Percentiles rank a stretch among this genome's conserved stretches.
Conservation (phyloP, 2,329 filamentous ascomycete species). For the Cladosporium sp. region DNA sequence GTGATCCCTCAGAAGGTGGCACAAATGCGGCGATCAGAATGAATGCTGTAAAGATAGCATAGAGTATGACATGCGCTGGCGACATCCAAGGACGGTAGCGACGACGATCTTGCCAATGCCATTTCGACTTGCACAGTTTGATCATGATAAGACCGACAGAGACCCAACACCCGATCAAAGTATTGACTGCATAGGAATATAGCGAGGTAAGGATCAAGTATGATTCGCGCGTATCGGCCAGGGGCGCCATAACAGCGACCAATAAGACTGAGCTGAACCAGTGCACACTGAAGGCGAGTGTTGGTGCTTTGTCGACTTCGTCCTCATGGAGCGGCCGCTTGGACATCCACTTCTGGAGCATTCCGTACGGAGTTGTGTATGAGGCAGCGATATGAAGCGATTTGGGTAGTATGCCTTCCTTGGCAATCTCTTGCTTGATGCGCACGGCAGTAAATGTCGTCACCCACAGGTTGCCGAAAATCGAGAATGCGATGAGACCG, state of each 20-base stretch:
- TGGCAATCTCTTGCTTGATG: slow-evolving; percentile 62
- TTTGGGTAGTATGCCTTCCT: slow-evolving; percentile 57
- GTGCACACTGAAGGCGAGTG: slow-evolving; percentile 42
- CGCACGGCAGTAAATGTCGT: slow-evolving; percentile 55
- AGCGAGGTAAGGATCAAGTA: slow-evolving; percentile 39
- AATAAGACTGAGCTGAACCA: slow-evolving; percentile 40
- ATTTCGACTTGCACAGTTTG: slow-evolving; percentile 22
- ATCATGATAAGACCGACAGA: slow-evolving; percentile 37
- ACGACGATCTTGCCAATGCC: slow-evolving; percentile 26
- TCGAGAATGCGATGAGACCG: background rate
- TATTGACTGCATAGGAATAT: slow-evolving; percentile 45
- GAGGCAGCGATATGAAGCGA: slow-evolving; percentile 50
- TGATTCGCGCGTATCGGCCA: slow-evolving; percentile 28
- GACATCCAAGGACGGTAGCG: slow-evolving; percentile 29
- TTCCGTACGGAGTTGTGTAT: slow-evolving; percentile 33
- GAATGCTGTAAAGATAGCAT: slow-evolving; percentile 22
- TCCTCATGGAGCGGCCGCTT: slow-evolving; percentile 22
- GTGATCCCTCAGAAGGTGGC: background rate
- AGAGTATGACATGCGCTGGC: slow-evolving; percentile 28
- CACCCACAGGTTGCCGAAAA: background rate
- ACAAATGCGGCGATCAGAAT: background rate
- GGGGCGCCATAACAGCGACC: slow-evolving; percentile 34
- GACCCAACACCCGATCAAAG: slow-evolving; percentile 22
- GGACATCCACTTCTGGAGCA: slow-evolving; percentile 27
- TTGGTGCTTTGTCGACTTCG: slow-evolving; percentile 40